Conservation (phyloP, 2,329 filamentous ascomycete genomes). For the Blastomyces parvus region DNA sequence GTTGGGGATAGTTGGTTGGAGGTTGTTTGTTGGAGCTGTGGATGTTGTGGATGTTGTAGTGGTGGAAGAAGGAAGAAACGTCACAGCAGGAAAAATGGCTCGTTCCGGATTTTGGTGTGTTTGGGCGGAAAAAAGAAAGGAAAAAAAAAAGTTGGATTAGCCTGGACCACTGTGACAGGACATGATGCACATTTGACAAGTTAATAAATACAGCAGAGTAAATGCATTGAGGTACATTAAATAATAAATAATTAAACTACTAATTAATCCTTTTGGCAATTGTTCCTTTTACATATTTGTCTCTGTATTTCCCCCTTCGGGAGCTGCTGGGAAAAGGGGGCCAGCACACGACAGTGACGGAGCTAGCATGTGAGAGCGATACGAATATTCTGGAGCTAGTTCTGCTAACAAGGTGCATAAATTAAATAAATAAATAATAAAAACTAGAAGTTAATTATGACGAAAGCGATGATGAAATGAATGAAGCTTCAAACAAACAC, state of each 20-base stretch:
- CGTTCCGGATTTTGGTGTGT: not conserved
- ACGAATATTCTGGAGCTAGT: not conserved
- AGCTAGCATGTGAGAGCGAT: not conserved
- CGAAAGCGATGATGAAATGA: not conserved
- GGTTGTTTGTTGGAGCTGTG: no score
- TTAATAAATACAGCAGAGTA: not conserved
- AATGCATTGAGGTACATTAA: no score
- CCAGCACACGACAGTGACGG: not conserved
- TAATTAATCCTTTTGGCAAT: not conserved
- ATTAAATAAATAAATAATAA: not conserved
- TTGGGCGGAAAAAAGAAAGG: no score
- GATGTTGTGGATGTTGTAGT: not conserved
- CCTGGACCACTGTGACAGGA: not conserved
- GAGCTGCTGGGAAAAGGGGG: not conserved
- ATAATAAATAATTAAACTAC: no score
- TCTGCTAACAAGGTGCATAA: not conserved
- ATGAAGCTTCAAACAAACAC: not conserved
- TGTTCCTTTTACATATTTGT: not conserved
- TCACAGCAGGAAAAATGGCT: not conserved
- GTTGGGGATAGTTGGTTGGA: not conserved
- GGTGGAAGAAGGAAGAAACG: not conserved
- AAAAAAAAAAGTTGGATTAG: not conserved
- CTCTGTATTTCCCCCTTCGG: not conserved
- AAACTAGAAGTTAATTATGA: not conserved
- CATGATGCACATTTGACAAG: not conserved